Evolutionary conservation across 83 land plant genomes (phyloP).

Genomic region (Isoetes engelmannii): DNA sequence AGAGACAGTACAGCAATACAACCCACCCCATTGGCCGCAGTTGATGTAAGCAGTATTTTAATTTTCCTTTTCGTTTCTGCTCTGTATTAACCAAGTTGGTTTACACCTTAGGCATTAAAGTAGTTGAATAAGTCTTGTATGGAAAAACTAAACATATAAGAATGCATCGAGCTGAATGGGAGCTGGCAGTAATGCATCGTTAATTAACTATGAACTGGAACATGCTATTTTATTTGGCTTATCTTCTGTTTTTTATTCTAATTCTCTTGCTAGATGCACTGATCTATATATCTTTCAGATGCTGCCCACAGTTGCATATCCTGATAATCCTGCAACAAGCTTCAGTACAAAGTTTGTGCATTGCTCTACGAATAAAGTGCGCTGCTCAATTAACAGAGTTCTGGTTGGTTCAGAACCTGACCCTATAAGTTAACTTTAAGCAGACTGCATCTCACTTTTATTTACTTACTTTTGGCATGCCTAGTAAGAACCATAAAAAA

Average conservation of each 20-base stretch:
- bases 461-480: background rate
- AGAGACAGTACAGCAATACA: slow-evolving; percentile 77
- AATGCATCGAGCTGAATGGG: no score
- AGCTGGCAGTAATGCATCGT: no score
- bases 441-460: background rate
- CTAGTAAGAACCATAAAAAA: background rate
- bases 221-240: background rate
- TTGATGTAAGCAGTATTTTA: slow-evolving; percentile 59
- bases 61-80: background rate
- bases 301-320: slow-evolving; percentile 83
- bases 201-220: background rate
- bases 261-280: background rate
- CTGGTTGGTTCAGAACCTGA: slow-evolving; percentile 44
- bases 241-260: background rate
- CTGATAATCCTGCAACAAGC: slow-evolving; percentile 87
- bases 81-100: background rate
- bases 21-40: slow-evolving; percentile 72
- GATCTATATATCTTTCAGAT: slow-evolving; percentile 43
- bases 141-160: no score
- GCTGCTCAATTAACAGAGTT: slow-evolving; percentile 91
- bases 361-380: slow-evolving; percentile 86
- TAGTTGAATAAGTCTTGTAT: no score
- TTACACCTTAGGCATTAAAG: no score
- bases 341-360: slow-evolving; percentile 97
- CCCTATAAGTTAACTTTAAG: background rate